These are phyloP conservation scores for Backusella circina DNA, from an alignment of 192 early-diverging fungal genomes.

Conservation along the genomic window DNA sequence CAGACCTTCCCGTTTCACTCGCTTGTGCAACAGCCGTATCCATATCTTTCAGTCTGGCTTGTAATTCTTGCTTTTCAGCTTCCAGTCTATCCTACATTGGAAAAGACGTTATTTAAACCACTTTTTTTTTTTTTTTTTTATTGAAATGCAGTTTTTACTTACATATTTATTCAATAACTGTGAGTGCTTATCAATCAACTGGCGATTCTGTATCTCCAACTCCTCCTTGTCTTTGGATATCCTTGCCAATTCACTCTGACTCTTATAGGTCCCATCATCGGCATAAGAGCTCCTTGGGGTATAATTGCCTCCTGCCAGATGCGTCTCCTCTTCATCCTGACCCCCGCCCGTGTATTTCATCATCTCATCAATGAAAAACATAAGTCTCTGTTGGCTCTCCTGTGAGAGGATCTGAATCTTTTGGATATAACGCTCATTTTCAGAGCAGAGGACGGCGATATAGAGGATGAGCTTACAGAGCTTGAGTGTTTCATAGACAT, in stretches of 20 bases:
- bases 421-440: conserved; percentile 82
- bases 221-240: conserved; percentile 56
- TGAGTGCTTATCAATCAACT: conserved; percentile 49
- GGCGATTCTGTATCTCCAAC: conserved; percentile 48
- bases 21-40: conserved; percentile 69
- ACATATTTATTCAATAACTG: conserved; percentile 40
- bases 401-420: conserved; percentile 76
- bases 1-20: conserved; percentile 72
- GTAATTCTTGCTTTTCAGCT: conserved; percentile 67
- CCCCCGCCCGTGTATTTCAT: conserved; percentile 14
- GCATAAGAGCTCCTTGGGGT: conserved; percentile 14
- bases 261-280: conserved; percentile 10
- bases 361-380: background rate
- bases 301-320: background rate
- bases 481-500: conserved; percentile 68
- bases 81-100: conserved; percentile 77
- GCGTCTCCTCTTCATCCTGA: background rate
- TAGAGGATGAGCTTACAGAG: conserved; percentile 81
- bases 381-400: conserved; percentile 59
- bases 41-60: conserved; percentile 71
- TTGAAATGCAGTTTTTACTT: too few relatives aligned
- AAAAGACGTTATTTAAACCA: background rate
- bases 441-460: conserved; percentile 81
- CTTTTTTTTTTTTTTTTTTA: too few relatives aligned
- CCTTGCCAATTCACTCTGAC: conserved; percentile 45